These are phyloP conservation scores for Suillus cothurnatus DNA, from an alignment of 768 basidiomycete genomes.

Conservation along the genomic window DNA sequence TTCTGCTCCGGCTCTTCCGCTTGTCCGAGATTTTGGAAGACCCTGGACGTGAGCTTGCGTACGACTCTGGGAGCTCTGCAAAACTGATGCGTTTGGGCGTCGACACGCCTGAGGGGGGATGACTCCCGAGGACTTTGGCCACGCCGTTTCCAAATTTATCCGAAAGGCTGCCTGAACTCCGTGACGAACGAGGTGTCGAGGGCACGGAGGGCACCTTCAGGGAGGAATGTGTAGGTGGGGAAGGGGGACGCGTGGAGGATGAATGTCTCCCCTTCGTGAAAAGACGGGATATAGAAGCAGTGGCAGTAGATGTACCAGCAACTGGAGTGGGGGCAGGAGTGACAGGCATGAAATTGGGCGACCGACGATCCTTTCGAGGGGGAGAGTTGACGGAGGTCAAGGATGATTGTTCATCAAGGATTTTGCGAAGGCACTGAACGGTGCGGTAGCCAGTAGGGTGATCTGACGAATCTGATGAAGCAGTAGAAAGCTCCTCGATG, in stretches of 20 bases:
- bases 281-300: conserved; percentile 77
- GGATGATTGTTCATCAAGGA: conserved; percentile 56
- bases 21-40: conserved; percentile 38
- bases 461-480: conserved; percentile 56
- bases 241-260: conserved; percentile 63
- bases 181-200: conserved; percentile 39
- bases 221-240: conserved; percentile 57
- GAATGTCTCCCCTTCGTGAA: conserved; percentile 64
- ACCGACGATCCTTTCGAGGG: conserved; percentile 17
- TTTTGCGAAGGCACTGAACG: conserved; percentile 67
- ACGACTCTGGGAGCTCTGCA: conserved; percentile 72
- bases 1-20: conserved; percentile 23
- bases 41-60: conserved; percentile 41
- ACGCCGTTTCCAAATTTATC: conserved; percentile 32
- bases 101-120: conserved; percentile 51
- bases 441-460: conserved; percentile 58
- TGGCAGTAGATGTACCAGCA: conserved; percentile 71
- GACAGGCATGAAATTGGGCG: conserved; percentile 36
- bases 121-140: conserved; percentile 36
- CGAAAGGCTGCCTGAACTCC: conserved; percentile 27
- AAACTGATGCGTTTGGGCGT: conserved; percentile 82
- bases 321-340: conserved; percentile 52
- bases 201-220: conserved; percentile 43
- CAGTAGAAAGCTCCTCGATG: conserved; percentile 53
- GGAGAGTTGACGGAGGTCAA: conserved; percentile 27